Conservation (phyloP, 345 rosid genomes). For the Rubroshorea leprosula region DNA sequence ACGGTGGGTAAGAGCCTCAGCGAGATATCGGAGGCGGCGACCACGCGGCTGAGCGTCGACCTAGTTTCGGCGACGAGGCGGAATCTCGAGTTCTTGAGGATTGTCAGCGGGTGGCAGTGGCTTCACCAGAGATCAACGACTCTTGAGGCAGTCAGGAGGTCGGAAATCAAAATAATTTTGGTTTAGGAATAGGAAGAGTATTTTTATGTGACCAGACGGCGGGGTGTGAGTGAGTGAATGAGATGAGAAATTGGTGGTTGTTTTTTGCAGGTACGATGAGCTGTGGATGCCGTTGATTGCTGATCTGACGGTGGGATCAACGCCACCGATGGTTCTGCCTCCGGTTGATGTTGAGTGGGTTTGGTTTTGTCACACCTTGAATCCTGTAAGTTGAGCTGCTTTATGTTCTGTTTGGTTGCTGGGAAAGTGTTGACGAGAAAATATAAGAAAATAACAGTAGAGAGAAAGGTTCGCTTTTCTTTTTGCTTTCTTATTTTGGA, state of each 20-base stretch:
- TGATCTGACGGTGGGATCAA: conserved; percentile 58
- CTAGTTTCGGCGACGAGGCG: conserved; percentile 67
- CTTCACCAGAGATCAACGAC: conserved; percentile 48
- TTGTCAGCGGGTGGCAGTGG: conserved; percentile 56
- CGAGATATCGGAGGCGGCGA: conserved; percentile 51
- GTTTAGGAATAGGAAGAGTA: background rate
- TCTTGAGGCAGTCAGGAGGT: conserved; percentile 79
- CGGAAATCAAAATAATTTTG: background rate
- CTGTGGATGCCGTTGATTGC: conserved; percentile 93
- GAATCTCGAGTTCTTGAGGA: conserved; percentile 51
- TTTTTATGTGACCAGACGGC: too few species aligned
- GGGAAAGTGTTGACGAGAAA: background rate
- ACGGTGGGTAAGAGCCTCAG: conserved; percentile 45
- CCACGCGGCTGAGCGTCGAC: conserved; percentile 48
- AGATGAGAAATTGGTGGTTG: background rate
- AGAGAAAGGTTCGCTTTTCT: background rate
- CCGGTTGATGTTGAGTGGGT: conserved; percentile 96
- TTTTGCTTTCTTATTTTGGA: background rate
- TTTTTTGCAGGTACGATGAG: conserved; percentile 69
- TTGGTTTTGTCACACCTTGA: conserved; percentile 91
- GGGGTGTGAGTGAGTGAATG: too few species aligned
- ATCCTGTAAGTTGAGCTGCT: conserved; percentile 55
- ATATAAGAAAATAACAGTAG: background rate
- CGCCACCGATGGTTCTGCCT: conserved; percentile 69
- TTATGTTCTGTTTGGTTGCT: conserved; percentile 22